Conservation (phyloP, 1,284 basidiomycete species). For the Malassezia brasiliensis region DNA sequence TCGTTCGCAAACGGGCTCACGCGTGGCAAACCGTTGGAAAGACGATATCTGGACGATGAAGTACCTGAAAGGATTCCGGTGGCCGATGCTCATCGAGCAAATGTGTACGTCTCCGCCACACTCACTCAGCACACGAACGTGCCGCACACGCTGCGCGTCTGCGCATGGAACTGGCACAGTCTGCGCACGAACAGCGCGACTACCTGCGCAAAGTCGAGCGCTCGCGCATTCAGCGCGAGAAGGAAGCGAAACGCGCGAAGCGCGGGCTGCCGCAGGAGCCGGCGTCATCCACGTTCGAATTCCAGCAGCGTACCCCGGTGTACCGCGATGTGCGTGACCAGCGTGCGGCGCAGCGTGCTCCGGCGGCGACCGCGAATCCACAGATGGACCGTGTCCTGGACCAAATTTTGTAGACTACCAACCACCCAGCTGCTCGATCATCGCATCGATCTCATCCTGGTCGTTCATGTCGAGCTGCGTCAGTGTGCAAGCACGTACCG, state of each 20-base stretch:
- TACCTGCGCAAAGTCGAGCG: slow-evolving; percentile 92
- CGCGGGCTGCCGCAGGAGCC: slow-evolving; percentile 18
- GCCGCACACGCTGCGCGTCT: slow-evolving; percentile 77
- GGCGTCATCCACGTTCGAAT: slow-evolving; percentile 26
- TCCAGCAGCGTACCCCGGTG: slow-evolving; percentile 37
- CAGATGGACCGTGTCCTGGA: slow-evolving; percentile 15
- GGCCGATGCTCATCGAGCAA: slow-evolving; percentile 98
- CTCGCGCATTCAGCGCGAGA: slow-evolving; percentile 78
- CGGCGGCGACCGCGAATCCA: not conserved
- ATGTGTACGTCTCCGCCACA: slow-evolving; percentile 61
- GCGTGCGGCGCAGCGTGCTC: slow-evolving; percentile 5
- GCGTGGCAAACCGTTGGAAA: slow-evolving; percentile 57
- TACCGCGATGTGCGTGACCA: slow-evolving; percentile 39
- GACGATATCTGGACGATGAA: slow-evolving; percentile 99
- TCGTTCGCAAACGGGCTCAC: slow-evolving; percentile 19
- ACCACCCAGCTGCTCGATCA: slow-evolving; percentile 46
- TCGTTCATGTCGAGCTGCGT: slow-evolving; percentile 45
- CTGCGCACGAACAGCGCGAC: slow-evolving; percentile 76
- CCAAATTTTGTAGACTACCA: slow-evolving; percentile 19
- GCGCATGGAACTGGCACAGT: slow-evolving; percentile 83
- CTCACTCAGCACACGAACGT: slow-evolving; percentile 70
- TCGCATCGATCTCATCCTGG: slow-evolving; percentile 46
- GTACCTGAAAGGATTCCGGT: slow-evolving; percentile 93
- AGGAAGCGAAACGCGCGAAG: slow-evolving; percentile 58
- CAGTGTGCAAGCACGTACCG: slow-evolving; percentile 25